These are phyloP conservation scores for Polyporus tsugae DNA, from an alignment of 1,284 basidiomycete species.

Conservation along the genomic window DNA sequence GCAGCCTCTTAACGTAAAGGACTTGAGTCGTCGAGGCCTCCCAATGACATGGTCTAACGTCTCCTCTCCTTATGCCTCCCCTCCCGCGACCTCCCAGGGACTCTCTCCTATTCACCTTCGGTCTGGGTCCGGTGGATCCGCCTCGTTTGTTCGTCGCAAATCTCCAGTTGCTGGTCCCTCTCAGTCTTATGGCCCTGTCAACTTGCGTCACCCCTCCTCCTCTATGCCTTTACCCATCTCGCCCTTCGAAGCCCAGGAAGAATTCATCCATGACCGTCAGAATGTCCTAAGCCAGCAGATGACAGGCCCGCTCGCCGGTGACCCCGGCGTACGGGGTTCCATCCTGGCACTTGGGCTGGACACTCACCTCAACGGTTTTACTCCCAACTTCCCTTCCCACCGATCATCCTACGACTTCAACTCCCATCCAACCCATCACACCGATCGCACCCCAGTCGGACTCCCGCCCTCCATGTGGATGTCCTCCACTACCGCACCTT, in stretches of 20 bases:
- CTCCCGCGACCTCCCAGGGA: slow-evolving; percentile 39
- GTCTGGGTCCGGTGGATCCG: slow-evolving; percentile 35
- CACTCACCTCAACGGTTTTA: slow-evolving; percentile 31
- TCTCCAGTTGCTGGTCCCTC: slow-evolving; percentile 38
- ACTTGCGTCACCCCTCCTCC: slow-evolving; percentile 36
- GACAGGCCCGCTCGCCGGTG: slow-evolving; percentile 27
- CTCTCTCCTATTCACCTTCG: slow-evolving; percentile 39
- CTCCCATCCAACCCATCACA: slow-evolving; percentile 25
- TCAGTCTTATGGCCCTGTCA: slow-evolving; percentile 37
- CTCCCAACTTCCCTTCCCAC: slow-evolving; percentile 29
- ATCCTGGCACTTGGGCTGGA: slow-evolving; percentile 29
- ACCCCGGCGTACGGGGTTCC: slow-evolving; percentile 28
- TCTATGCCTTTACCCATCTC: slow-evolving; percentile 33
- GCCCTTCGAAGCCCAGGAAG: slow-evolving; percentile 32
- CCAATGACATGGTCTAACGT: slow-evolving; percentile 38
- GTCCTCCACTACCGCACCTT: slow-evolving; percentile 67
- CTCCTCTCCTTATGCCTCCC: slow-evolving; percentile 39
- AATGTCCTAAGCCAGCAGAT: slow-evolving; percentile 36
- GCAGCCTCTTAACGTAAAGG: slow-evolving; percentile 36
- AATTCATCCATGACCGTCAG: slow-evolving; percentile 33
- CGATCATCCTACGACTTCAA: slow-evolving; percentile 30
- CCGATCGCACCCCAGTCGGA: slow-evolving; percentile 61
- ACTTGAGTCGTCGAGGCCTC: slow-evolving; percentile 32
- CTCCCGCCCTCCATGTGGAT: slow-evolving; percentile 84
- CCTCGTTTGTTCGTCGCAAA: slow-evolving; percentile 39